Evolutionary conservation across 305 asterid species (phyloP), one percentile per base, ranked within the genome.

Genomic region (Solanum hybrid): DNA sequence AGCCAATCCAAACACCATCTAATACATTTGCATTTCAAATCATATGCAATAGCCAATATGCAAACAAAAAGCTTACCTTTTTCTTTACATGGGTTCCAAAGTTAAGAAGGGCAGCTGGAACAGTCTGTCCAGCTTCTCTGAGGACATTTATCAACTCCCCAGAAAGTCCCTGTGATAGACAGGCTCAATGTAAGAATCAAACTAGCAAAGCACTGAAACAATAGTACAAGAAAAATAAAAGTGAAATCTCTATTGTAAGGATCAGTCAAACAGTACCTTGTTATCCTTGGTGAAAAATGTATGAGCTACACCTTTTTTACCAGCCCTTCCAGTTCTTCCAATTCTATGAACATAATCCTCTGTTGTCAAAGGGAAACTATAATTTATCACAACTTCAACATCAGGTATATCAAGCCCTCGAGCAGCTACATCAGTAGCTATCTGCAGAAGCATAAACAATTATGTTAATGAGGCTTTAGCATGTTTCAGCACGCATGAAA

Each of bases 291-390:
- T 97, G 92, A 97, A 97, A 95, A 97, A 97, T 83, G 99, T 97
- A 94, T 97, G 99, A 78, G 99, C 99, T 87, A 97, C 99, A 90
- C 99, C 99, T 92, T 97, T 97, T 92, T 97, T 97, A 92, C 99
- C 99, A 89, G 99, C 99, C 90, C 99, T 93, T 86, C 99, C 99
- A 57, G 99, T 97, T 91, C 99, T 96, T 91, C 99, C 99, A 91
- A 97, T 97, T 94, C 99, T 93, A 90, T 97, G 99, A 86, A 97
- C 99, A 87, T 97, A 97, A 94, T 96, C 99, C 94, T 97, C 99
- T 0, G 99, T 95, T 3, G 99, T 97, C 89, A 97, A 96, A 46
- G 99, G 99, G 89, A 97, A 97, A 90, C 99, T 97, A 90, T 97
- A 97, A 92, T 97, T 97, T 87, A 97, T 97, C 39, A 97, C 99